Evolutionary conservation across 495 filamentous ascomycete species (phyloP).

Genomic region (Aspergillus kassunensis): DNA sequence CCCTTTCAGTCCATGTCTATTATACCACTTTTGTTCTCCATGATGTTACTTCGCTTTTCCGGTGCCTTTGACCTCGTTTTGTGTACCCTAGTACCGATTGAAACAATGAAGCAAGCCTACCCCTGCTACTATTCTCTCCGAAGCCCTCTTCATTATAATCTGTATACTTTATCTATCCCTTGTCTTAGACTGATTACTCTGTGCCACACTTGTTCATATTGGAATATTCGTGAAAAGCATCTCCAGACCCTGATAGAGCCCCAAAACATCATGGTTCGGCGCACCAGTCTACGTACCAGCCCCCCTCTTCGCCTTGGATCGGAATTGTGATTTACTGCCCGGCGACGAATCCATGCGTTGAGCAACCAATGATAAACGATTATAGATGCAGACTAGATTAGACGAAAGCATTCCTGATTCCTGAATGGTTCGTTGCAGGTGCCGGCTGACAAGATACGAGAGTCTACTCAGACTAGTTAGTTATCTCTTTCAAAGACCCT

Average conservation of each 20-base stretch:
- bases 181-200: neutral
- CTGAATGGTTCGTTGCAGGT: neutral
- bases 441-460: constrained; percentile 10
- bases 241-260: no score
- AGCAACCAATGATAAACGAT: neutral
- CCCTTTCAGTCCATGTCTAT: constrained; percentile 10
- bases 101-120: constrained; percentile 1
- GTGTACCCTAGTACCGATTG: constrained; percentile 2
- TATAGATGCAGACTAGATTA: neutral
- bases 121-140: neutral
- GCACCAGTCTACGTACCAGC: no score
- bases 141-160: no score
- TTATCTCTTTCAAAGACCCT: no score
- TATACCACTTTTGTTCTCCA: constrained; percentile 22
- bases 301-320: no score
- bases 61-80: constrained; percentile 8
- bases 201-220: no score
- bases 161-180: neutral
- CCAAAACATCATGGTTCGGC: no score
- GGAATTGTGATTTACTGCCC: no score
- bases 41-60: constrained; percentile 4
- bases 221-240: no score
- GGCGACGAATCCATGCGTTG: neutral
- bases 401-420: no score
- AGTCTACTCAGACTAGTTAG: neutral